Evolutionary conservation across 208 protist species (phyloP), one percentile per base, ranked within the genome.

Genomic region (Leishmania mexicana): DNA sequence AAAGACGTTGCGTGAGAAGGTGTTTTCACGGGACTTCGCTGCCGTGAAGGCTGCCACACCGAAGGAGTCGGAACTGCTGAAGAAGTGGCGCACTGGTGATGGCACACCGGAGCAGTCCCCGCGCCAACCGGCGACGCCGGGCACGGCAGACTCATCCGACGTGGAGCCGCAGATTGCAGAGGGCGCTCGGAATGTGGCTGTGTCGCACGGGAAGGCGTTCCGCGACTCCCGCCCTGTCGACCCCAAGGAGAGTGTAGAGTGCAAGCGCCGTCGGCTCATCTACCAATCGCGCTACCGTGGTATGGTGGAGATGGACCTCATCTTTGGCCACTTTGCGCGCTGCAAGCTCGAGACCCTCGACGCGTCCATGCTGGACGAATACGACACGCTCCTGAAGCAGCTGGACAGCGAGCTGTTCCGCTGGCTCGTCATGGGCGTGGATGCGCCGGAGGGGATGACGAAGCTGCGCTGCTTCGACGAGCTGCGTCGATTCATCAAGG

Each of bases 251-350:
- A 76, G 81, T 13, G 78, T 88, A 2, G 94, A 94, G 62, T 79
- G 84, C 72, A 94, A 94, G 88, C 93, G 93, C 15, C 90, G 91
- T 5, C 94, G 94, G 0, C 86, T 97, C 8, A 81, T 93, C 7
- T 97, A 94, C 74, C 94, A 97, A 78, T 97, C 94, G 0, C 85
- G 83, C 21, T 97, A 97, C 79, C 93, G 94, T 7, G 94, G 94
- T 1, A 97, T 97, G 94, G 90, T 92, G 60, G 94, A 97, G 88
- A 97, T 97, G 94, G 94, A 97, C 72, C 90, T 97, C 78, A 93
- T 97, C 80, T 92, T 95, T 49, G 94, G 94, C 21, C 86, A 92
- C 77, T 97, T 96, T 75, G 93, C 93, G 21, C 91, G 90, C 5
- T 86, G 83, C 47, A 88, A 91, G 79, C 78, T 96, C 7, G 81